Base-by-base conservation (phyloP, 345 rosid genomes). In the Rhodamnia rubescens region DNA sequence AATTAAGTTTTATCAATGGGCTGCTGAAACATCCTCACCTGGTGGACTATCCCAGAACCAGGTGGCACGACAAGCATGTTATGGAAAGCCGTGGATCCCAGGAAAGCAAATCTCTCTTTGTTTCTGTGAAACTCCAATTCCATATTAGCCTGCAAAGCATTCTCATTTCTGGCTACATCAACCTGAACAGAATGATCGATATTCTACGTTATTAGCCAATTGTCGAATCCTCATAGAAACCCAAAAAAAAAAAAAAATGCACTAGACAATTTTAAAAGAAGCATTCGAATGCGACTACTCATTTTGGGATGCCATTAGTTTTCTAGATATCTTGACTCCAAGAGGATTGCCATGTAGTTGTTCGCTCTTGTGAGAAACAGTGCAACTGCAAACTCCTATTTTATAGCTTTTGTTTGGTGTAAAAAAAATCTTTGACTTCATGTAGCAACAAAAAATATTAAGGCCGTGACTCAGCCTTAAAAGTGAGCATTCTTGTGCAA, bases 131-230 rank as follows among this genome's bases (percentile, higher is more conserved):
- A 95, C 84, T 96, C 99, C 74, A 90, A 91, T 88, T 91, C 95
- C 95, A 89, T 90, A 85, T 95, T 96, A 82, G 86, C 90, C 89
- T 91, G 90, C 49, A 93, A 92, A 7, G 98, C 95, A 87, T 94
- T 93, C 51, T 93, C 98, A 50, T 96, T 88, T 86, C 95, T 84
- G 56, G 98, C 90, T 47, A 94, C 93, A 85, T 96, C 98, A 83
- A 95, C 99, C 86, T 94, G 99, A 88, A 96, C 97, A 49, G 99
- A 96, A 87, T 95, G 97, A 90, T 96, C 95, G 83, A 14, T 53
- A 26, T 56, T 82, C 27, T 47, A 40, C 58, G 24, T 36, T 13
- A 84, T 6, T 7, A 7, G 6, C 42, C 11, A 64, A 29, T 29
- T 29, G 29, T 64, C 2, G 1, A 64, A 64, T 64, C 75, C 42